Percentiles rank a stretch among this genome's conserved stretches.
Evolutionary conservation across 2,329 filamentous ascomycete genomes (phyloP).

Genomic region (Fusarium aywerte): DNA sequence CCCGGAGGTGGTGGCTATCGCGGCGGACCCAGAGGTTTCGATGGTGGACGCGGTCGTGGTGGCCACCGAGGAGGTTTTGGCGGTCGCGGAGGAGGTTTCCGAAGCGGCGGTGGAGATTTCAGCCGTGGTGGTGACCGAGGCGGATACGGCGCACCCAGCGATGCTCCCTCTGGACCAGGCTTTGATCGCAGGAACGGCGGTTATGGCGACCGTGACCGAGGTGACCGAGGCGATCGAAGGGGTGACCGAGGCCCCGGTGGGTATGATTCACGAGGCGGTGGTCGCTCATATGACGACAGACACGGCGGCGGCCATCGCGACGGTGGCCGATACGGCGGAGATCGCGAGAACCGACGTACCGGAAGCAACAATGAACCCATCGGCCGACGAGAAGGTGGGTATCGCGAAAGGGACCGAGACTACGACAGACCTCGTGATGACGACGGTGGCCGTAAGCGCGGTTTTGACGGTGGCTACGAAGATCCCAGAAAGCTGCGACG

Average conservation of each 20-base stretch:
- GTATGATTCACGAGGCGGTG: slow-evolving; percentile 64
- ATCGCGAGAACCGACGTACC: slow-evolving; percentile 65
- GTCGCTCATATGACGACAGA: slow-evolving; percentile 71
- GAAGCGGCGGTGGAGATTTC: slow-evolving; percentile 58
- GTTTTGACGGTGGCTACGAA: slow-evolving; percentile 83
- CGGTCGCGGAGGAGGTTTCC: slow-evolving; percentile 66
- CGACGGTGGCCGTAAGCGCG: slow-evolving; percentile 69
- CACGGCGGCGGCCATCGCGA: slow-evolving; percentile 61
- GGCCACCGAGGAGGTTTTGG: slow-evolving; percentile 64
- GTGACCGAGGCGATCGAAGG: slow-evolving; percentile 54
- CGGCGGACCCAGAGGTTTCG: slow-evolving; percentile 60
- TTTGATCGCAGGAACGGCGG: slow-evolving; percentile 59
- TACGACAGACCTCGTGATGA: slow-evolving; percentile 68
- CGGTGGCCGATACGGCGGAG: slow-evolving; percentile 49
- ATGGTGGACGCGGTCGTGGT: slow-evolving; percentile 57
- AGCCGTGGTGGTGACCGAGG: slow-evolving; percentile 56
- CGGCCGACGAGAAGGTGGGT: slow-evolving; percentile 71
- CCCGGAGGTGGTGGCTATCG: slow-evolving; percentile 62
- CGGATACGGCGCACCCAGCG: slow-evolving; percentile 63
- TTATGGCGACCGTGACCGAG: slow-evolving; percentile 55
- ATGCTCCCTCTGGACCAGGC: slow-evolving; percentile 71
- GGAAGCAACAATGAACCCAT: slow-evolving; percentile 89
- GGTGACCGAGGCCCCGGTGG: slow-evolving; percentile 66
- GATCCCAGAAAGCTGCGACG: slow-evolving; percentile 76
- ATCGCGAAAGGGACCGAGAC: slow-evolving; percentile 62